Evolutionary conservation across 2,329 filamentous ascomycete genomes (phyloP).

Genomic region (Venturia effusa): DNA sequence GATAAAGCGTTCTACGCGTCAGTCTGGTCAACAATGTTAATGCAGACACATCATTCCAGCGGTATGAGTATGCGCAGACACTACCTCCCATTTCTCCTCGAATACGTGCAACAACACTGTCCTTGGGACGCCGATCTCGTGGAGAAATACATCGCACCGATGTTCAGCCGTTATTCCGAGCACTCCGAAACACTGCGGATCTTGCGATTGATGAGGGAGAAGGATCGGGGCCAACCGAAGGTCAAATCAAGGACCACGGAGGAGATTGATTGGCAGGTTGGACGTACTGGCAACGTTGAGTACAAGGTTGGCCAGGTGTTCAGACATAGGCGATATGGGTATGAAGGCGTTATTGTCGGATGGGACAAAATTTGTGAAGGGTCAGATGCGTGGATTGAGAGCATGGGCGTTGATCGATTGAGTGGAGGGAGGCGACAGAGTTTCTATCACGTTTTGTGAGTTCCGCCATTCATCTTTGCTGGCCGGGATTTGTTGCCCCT

Average conservation of each 20-base stretch:
- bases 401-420: conserved; percentile 53
- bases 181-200: conserved; percentile 43
- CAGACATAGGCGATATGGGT: conserved; percentile 67
- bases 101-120: conserved; percentile 53
- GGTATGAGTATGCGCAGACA: conserved; percentile 41
- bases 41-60: conserved; percentile 26
- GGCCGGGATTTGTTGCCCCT: too few relatives aligned
- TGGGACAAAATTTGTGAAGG: conserved; percentile 59
- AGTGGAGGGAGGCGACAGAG: conserved; percentile 49
- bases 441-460: conserved; percentile 83
- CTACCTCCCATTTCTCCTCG: conserved; percentile 53
- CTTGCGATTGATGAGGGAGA: conserved; percentile 46
- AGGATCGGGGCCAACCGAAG: conserved; percentile 27
- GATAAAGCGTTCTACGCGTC: conserved; percentile 59
- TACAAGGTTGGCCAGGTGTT: conserved; percentile 78
- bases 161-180: conserved; percentile 38
- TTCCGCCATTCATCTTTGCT: conserved; percentile 17
- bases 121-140: conserved; percentile 64
- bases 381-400: conserved; percentile 51
- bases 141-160: conserved; percentile 54
- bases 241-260: conserved; percentile 11
- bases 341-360: conserved; percentile 74
- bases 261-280: conserved; percentile 16
- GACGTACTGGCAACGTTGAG: conserved; percentile 33
- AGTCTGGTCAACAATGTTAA: conserved; percentile 54